These are phyloP conservation scores for Yamadazyma philogaea DNA, from an alignment of 805 yeast species.

Conservation along the genomic window DNA sequence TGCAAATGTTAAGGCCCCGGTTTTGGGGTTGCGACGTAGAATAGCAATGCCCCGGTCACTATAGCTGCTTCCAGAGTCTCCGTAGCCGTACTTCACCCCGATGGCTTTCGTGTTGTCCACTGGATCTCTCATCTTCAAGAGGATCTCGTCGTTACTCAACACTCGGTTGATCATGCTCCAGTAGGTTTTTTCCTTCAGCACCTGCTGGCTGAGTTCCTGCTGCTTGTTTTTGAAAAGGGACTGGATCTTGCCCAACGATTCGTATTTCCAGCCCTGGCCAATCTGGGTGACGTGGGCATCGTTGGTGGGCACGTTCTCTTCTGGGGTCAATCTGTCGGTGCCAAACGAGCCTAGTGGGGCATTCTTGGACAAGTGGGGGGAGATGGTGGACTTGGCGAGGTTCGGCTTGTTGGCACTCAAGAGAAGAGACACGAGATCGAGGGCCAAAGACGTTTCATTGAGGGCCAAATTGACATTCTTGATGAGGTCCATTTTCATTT, in stretches of 20 bases:
- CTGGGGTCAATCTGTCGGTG: slow-evolving; percentile 37
- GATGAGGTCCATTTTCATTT: slow-evolving; percentile 52
- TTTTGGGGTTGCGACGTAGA: slow-evolving; percentile 45
- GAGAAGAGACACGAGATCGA: slow-evolving; percentile 82
- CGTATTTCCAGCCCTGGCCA: slow-evolving; percentile 82
- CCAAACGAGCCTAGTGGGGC: slow-evolving; percentile 75
- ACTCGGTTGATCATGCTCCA: slow-evolving; percentile 58
- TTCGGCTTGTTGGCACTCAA: slow-evolving; percentile 81
- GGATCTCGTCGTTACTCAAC: slow-evolving; percentile 50
- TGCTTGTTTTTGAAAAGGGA: slow-evolving; percentile 50
- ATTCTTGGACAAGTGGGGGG: slow-evolving; percentile 72
- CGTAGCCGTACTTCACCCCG: slow-evolving; percentile 87
- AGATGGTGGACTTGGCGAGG: slow-evolving; percentile 83
- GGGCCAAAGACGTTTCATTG: slow-evolving; percentile 83
- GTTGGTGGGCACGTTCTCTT: slow-evolving; percentile 18
- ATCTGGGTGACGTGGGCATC: slow-evolving; percentile 36
- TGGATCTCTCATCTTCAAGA: slow-evolving; percentile 65
- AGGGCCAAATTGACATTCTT: slow-evolving; percentile 61
- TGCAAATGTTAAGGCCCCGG: slow-evolving; percentile 33
- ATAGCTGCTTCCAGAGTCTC: slow-evolving; percentile 82
- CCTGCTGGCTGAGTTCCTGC: slow-evolving; percentile 49
- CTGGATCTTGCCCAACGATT: slow-evolving; percentile 59
- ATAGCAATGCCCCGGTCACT: slow-evolving; percentile 75
- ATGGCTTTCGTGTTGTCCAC: slow-evolving; percentile 47
- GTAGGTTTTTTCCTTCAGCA: slow-evolving; percentile 59